phyloP scores from a whole-genome alignment of 192 early-diverging fungal species.

The Coemansia umbellata region DNA sequence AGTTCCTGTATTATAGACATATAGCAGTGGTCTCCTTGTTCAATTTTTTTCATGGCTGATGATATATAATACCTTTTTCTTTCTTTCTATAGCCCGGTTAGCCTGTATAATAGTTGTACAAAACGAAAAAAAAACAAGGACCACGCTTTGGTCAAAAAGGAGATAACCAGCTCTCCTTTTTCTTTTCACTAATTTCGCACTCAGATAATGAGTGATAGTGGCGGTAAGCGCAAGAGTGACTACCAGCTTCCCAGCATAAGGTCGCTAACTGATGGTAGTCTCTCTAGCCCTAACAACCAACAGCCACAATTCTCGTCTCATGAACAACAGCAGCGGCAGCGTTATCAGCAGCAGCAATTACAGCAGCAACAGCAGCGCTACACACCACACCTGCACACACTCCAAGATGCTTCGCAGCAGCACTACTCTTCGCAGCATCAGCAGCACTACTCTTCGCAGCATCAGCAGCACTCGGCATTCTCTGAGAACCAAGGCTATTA shows the following conservation, averaged over 20 bases:
- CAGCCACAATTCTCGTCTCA: conserved; percentile 5
- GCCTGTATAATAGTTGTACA: too few species aligned
- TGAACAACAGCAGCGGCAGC: not conserved
- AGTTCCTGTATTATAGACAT: too few species aligned
- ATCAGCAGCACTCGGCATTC: too few species aligned
- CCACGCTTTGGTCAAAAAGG: too few species aligned
- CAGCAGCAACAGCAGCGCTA: not conserved
- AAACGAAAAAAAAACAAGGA: too few species aligned
- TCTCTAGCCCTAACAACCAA: not conserved
- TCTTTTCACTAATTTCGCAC: too few species aligned
- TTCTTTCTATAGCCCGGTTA: too few species aligned
- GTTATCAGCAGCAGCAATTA: not conserved
- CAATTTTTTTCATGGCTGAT: too few species aligned
- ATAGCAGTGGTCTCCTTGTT: too few species aligned
- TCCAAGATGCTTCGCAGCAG: not conserved
- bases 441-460: not conserved
- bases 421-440: conserved; percentile 7
- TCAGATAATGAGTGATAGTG: conserved; percentile 24
- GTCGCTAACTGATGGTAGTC: conserved; percentile 21
- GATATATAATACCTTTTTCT: too few species aligned
- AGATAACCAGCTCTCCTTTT: too few species aligned
- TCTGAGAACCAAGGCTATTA: too few species aligned
- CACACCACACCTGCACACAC: not conserved
- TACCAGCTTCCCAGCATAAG: conserved; percentile 41
- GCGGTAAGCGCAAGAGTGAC: conserved; percentile 9